Conservation (phyloP, 176 grass and related monocot species). For the Elymus sibiricus region DNA sequence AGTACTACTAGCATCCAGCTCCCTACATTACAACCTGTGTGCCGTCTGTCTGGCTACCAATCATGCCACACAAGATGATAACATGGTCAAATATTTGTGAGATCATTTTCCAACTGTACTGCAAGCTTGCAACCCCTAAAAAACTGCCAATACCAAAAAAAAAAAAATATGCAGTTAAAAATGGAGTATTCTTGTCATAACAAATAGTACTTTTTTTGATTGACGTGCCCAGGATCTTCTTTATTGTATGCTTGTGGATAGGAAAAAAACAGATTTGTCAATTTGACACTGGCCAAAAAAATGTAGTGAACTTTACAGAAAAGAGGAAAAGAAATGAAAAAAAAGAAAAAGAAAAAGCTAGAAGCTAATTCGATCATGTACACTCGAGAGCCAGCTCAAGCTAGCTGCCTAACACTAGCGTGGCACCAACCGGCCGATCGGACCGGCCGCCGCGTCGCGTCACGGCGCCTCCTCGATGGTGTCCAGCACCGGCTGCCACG, state of each 20-base stretch:
- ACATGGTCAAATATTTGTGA: not conserved
- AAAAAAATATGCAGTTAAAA: not conserved
- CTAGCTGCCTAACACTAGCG: slow-evolving; percentile 48
- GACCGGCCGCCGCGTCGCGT: slow-evolving; percentile 12
- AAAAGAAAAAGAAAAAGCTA: not conserved
- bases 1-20: not conserved
- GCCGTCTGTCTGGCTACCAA: not conserved
- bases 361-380: slow-evolving; percentile 32
- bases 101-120: not conserved
- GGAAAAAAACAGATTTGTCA: not conserved
- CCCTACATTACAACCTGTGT: slow-evolving; percentile 8
- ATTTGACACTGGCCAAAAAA: slow-evolving; percentile 13
- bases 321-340: not conserved
- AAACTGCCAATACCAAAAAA: not conserved
- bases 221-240: not conserved
- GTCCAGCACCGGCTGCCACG: slow-evolving; percentile 71
- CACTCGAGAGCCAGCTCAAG: slow-evolving; percentile 42
- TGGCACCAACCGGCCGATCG: not conserved
- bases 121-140: not conserved
- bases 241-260: not conserved
- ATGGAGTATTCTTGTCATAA: not conserved
- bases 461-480: slow-evolving; percentile 76
- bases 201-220: no score
- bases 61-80: not conserved
- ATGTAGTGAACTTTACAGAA: not conserved